Evolutionary conservation across 2,329 filamentous ascomycete species (phyloP).

Genomic region (Cercospora citrullina): DNA sequence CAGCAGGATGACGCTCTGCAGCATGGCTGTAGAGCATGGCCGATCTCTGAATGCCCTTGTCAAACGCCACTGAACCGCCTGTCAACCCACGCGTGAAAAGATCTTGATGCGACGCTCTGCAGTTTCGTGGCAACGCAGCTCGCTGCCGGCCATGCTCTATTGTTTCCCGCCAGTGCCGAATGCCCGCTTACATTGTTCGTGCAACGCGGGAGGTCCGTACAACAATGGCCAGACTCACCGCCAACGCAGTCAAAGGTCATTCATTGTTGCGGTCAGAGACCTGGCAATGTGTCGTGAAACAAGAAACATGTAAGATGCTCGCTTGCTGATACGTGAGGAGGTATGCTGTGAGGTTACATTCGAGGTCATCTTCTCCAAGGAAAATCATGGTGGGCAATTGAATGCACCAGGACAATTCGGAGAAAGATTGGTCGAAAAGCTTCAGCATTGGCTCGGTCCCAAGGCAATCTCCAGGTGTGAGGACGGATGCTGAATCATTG

Average conservation of each 20-base stretch:
- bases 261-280: conserved; percentile 1
- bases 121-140: not conserved
- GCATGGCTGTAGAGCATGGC: not conserved
- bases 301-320: not conserved
- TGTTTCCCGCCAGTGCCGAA: conserved; percentile 5
- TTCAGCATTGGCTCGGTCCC: not conserved
- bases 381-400: not conserved
- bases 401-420: not conserved
- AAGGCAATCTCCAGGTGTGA: not conserved
- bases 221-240: conserved; percentile 10
- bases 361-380: not conserved
- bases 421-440: not conserved
- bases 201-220: conserved; percentile 2
- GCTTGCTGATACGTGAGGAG: conserved; percentile 8
- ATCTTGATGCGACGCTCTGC: not conserved
- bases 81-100: conserved; percentile 5
- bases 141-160: conserved; percentile 1
- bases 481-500: not conserved
- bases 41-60: conserved; percentile 1
- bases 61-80: not conserved
- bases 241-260: not conserved
- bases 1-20: not conserved
- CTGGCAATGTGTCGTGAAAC: not conserved
- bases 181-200: not conserved
- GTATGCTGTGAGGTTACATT: not conserved